A percentile compares a stretch with the other conserved stretches of the same genome.
Evolutionary conservation across 441 rosid genomes (phyloP).

Genomic region (Adansonia gregorii): DNA sequence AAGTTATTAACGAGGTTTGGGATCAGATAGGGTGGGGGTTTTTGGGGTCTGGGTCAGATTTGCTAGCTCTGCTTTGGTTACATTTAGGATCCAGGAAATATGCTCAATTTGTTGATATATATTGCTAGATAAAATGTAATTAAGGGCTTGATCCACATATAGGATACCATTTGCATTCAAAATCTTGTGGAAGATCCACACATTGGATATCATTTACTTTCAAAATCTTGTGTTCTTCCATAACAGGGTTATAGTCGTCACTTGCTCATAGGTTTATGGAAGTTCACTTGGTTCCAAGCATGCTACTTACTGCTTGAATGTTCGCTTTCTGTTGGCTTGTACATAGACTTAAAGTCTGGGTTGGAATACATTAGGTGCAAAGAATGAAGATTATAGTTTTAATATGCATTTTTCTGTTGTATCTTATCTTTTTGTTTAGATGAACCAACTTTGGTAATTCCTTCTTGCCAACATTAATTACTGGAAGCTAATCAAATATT

Average conservation of each 20-base stretch:
- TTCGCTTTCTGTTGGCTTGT: neutral
- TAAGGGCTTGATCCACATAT: neutral
- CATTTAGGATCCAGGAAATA: neutral
- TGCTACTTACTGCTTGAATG: neutral
- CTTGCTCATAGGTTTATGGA: neutral
- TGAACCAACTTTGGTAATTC: neutral
- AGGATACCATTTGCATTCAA: neutral
- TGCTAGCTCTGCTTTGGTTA: neutral
- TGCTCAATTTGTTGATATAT: neutral
- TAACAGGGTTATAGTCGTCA: neutral
- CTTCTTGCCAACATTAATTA: neutral
- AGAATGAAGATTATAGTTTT: neutral
- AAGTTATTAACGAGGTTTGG: no score
- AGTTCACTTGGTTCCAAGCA: neutral
- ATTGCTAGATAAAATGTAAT: neutral
- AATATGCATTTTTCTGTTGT: neutral
- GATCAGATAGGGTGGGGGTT: neutral
- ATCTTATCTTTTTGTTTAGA: neutral
- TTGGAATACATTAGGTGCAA: neutral
- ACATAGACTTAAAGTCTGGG: neutral
- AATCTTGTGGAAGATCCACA: neutral
- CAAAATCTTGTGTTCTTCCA: neutral
- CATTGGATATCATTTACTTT: neutral
- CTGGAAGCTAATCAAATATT: conserved; percentile 12
- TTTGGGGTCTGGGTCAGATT: no score